Conservation (phyloP, 1,284 basidiomycete genomes). For the Trametes sp. region DNA sequence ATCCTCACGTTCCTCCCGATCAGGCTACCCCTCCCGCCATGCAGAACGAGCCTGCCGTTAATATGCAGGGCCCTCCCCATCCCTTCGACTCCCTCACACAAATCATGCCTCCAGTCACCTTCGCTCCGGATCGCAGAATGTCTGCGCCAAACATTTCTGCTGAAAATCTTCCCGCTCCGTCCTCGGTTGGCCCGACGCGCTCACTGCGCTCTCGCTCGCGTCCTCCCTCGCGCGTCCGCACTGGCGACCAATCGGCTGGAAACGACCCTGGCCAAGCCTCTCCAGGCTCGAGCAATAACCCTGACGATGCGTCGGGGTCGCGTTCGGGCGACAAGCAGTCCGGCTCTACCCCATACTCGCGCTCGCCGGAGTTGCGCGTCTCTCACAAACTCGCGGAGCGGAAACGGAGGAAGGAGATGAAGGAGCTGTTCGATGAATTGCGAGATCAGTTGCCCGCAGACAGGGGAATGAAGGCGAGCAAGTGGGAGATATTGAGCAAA, state of each 20-base stretch:
- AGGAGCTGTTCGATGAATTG: conserved; percentile 94
- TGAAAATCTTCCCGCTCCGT: conserved; percentile 53
- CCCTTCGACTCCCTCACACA: conserved; percentile 51
- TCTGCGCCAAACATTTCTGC: conserved; percentile 61
- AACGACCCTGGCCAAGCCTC: conserved; percentile 44
- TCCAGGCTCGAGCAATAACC: conserved; percentile 46
- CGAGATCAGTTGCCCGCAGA: conserved; percentile 90
- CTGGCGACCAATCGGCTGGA: conserved; percentile 47
- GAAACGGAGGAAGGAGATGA: conserved; percentile 97
- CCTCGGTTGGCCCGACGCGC: conserved; percentile 55
- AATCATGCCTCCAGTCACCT: conserved; percentile 66
- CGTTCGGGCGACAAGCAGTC: conserved; percentile 50
- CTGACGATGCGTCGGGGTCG: conserved; percentile 36
- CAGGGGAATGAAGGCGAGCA: conserved; percentile 92
- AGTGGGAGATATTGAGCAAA: conserved; percentile 97
- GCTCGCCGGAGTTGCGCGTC: conserved; percentile 91
- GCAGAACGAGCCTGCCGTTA: conserved; percentile 52
- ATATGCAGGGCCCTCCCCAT: conserved; percentile 46
- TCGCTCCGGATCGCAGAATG: conserved; percentile 73
- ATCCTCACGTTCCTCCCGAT: conserved; percentile 48
- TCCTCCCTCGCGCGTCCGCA: conserved; percentile 69
- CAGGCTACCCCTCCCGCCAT: conserved; percentile 43
- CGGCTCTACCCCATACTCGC: conserved; percentile 84
- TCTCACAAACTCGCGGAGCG: conserved; percentile 95
- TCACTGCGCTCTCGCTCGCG: conserved; percentile 71